Evolutionary conservation across 164 flowering plant genomes (phyloP).

Genomic region (Stephania japonica): DNA sequence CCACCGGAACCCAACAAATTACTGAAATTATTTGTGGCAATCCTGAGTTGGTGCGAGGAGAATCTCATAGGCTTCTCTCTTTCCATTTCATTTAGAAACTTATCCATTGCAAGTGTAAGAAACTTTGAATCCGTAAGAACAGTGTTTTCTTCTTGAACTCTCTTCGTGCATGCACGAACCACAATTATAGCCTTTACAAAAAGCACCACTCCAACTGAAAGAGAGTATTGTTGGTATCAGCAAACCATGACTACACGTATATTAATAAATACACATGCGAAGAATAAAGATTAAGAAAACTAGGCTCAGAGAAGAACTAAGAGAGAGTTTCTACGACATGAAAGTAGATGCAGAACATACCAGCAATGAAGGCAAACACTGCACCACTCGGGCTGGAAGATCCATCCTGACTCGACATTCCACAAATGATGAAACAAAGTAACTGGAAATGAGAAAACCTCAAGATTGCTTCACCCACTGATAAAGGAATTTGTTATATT

Average conservation of each 20-base stretch:
- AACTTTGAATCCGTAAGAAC: background rate
- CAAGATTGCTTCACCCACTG: background rate
- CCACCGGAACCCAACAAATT: conserved; percentile 23
- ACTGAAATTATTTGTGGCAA: conserved; percentile 14
- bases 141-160: background rate
- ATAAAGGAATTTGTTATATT: background rate
- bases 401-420: background rate
- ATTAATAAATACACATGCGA: background rate
- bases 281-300: background rate
- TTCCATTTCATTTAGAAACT: conserved; percentile 7
- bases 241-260: background rate
- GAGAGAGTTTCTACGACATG: background rate
- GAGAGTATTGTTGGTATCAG: background rate
- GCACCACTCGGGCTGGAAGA: background rate
- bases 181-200: background rate
- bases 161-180: background rate
- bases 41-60: conserved; percentile 16
- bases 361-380: background rate
- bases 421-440: background rate
- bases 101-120: background rate
- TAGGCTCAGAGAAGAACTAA: background rate
- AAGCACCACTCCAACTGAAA: background rate
- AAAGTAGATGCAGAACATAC: background rate
- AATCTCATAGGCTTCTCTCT: conserved; percentile 25
- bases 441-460: background rate